Base-by-base conservation (phyloP, 139 green algal species). In the Ostreobium quekettii region DNA sequence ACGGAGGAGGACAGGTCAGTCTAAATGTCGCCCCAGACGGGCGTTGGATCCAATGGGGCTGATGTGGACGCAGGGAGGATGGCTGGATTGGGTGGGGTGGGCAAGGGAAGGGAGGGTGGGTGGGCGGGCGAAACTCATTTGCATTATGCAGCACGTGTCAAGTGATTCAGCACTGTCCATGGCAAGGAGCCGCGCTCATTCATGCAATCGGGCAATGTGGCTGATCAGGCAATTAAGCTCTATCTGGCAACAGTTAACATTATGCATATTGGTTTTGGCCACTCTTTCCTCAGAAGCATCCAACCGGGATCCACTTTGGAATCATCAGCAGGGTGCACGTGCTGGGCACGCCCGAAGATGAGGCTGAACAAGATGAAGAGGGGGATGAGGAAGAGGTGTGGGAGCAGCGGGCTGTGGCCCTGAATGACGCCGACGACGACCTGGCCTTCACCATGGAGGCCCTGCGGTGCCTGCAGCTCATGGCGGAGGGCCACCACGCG, bases 331-430 rank as follows among this genome's bases (percentile, higher is more conserved):
- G 15, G 19, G 42, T 19, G 11, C 42, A 49, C 42, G 19, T 49
- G 15, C 42, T 49, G 42, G 15, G n/a, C n/a, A n/a, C n/a, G n/a
- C n/a, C n/a, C 28, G 56, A 63, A 11, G 58, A 19, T 24, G 59
- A 8, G 24, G 48, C 32, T 2, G 56, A 48, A 1, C 35, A 0
- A 1, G 62, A 67, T 5, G 49, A 66, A 0, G 62, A 73, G 6
- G 71, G 65, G 6, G 49, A 76, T 11, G 71, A 76, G 26, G 71
- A 76, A 36, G 26, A 66, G 53, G 29, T 49, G 31, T 73, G 37
- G 53, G 53, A 73, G 60, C 30, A 66, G 19, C 56, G 53, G 38
- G 29, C 29, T n/a, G 32, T 47, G 4, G 4, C 8, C 47, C 72
- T 78, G 5, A 78, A 74, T 39, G 30, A 39, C 3, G 72, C 66